Evolutionary conservation across 768 basidiomycete genomes (phyloP), one percentile per base, ranked within the genome.

Genomic region (Suillus subaureus): DNA sequence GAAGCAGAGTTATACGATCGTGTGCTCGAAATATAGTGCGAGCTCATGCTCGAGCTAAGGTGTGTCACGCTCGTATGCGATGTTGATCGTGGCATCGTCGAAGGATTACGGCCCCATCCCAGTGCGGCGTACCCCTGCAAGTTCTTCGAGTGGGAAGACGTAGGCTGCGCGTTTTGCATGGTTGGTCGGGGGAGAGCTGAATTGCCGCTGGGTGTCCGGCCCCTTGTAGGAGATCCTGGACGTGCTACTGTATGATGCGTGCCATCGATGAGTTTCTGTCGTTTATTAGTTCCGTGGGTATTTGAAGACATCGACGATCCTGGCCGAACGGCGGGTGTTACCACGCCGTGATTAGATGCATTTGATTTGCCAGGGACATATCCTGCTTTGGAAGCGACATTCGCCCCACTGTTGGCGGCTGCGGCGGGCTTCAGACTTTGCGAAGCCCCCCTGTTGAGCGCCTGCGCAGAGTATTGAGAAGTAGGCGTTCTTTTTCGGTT

Each of bases 301-400:
- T 81, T 83, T 0, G 86, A 82, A 37, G 81, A 82, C 75, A 74
- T 73, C 16, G 75, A 74, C 1, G 75, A 76, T 3, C 73, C 75
- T 4, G 85, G 79, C 37, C 89, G 83, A 31, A 90, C 83, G 4
- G 88, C 88, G 3, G 91, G 88, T 8, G 89, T 91, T 42, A 89
- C 84, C 2, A 77, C 77, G 2, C 75, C 78, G 2, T 63, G 43
- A 61, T 65, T 65, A 54, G 67, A 67, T n/a, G 77, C 72, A 42
- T 74, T 71, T 1, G 65, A 62, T 63, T 77, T 79, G 21, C 73
- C 78, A 6, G 77, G 77, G 26, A 75, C 62, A 57, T 78, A 79
- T 31, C 68, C 62, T 16, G 31, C 69, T 52, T 70, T 73, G 16
- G 31, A 18, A 42, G 26, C 9, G 8, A 54, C 63, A 42, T 45